Conservation (phyloP, 2,329 filamentous ascomycete genomes). For the Ascosphaera pollenicola region DNA sequence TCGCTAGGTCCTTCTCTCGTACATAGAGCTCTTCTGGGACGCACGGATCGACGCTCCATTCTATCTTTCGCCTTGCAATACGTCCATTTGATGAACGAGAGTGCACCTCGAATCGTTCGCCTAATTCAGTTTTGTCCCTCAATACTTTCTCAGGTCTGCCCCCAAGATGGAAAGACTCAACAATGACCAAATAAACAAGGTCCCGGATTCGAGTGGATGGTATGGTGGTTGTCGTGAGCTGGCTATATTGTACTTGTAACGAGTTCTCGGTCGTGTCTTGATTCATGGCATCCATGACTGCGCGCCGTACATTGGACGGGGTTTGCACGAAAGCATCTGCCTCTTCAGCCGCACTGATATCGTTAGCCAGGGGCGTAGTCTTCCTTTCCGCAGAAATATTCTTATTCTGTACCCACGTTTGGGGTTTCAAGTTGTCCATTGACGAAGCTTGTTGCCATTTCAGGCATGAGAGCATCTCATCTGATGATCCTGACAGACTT, state of each 20-base stretch:
- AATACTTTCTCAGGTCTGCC: slow-evolving; percentile 26
- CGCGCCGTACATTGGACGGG: slow-evolving; percentile 7
- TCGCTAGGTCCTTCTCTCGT: slow-evolving; percentile 40
- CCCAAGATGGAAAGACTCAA: slow-evolving; percentile 25
- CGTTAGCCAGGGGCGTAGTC: slow-evolving; percentile 17
- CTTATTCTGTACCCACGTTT: slow-evolving; percentile 12
- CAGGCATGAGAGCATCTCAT: slow-evolving; percentile 18
- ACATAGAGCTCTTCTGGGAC: slow-evolving; percentile 27
- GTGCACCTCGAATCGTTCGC: slow-evolving; percentile 24
- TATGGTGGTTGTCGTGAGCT: slow-evolving; percentile 10
- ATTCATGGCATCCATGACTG: slow-evolving; percentile 16
- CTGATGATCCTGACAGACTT: slow-evolving; percentile 10
- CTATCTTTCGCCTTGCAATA: slow-evolving; percentile 20
- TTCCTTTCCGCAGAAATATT: slow-evolving; percentile 14
- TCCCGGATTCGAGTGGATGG: slow-evolving; percentile 24
- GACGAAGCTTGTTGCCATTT: not conserved
- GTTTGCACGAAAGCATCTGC: slow-evolving; percentile 19
- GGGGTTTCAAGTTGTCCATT: slow-evolving; percentile 23
- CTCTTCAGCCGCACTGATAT: slow-evolving; percentile 21
- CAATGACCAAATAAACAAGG: slow-evolving; percentile 23
- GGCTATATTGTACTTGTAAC: not conserved
- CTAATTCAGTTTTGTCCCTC: slow-evolving; percentile 20
- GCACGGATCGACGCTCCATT: slow-evolving; percentile 25
- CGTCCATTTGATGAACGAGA: slow-evolving; percentile 23
- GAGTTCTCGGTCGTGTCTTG: slow-evolving; percentile 10